Base-by-base conservation (phyloP, 352 stramenopile species). In the Pilasporangium apinafurcum region DNA sequence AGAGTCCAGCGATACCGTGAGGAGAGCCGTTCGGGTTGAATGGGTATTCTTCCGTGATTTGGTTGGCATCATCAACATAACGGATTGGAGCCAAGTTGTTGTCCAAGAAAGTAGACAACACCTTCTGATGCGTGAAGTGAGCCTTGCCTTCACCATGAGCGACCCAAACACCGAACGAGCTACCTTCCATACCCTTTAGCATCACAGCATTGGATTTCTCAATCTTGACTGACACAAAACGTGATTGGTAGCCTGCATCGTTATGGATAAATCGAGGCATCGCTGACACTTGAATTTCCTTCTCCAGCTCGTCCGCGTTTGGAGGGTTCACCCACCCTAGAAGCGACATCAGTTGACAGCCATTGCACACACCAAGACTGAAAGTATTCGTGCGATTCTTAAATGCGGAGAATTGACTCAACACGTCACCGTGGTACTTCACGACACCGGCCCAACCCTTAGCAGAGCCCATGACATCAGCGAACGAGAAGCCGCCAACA, bases 21-120 rank as follows among this genome's bases (percentile, higher is more conserved):
- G 92, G 90, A 54, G 95, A 99, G 6, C 97, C 97, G 68, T 99
- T 99, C 41, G 97, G 97, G 66, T 99, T 99, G 78, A 98, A 98
- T 28, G 97, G 97, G 68, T 99, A 99, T 48, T 88, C 83, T 51
- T 97, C 71, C 32, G 96, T 99, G 13, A 92, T 59, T 29, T 88
- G 57, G 51, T 97, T 97, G 22, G 56, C 74, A 68, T 99, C 96
- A 59, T 99, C 94, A 14, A 98, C 96, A 61, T 98, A 99, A 26
- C 95, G 90, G 44, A 99, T 73, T 5, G 96, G 93, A 14, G 92
- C 93, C n/a, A 98, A 75, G 12, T 95, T 86, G 10, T 90, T 86
- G 37, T 89, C 64, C 21, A 97, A 53, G 29, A 98, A 94, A 38
- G 63, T 62, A 30, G 98, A 72, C 44, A 95, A 67, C 10, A 98